These are phyloP conservation scores for Flueggea neowawraea DNA, from an alignment of 441 rosid species.

Conservation along the genomic window DNA sequence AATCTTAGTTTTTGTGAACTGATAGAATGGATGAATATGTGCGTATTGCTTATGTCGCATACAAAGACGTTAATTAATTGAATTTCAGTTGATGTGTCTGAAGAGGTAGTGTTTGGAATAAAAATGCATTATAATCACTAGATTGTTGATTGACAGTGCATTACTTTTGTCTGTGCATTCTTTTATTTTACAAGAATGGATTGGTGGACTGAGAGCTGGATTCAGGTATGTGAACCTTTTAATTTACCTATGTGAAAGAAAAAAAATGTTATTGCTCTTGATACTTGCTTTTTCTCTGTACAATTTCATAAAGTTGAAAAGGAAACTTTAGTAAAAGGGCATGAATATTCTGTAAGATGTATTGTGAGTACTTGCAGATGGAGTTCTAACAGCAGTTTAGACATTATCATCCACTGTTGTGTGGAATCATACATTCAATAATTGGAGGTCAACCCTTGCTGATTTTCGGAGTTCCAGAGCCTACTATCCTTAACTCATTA, in stretches of 20 bases:
- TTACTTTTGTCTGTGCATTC: too few relatives aligned
- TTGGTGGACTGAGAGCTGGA: constrained; percentile 75
- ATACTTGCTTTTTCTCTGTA: neutral
- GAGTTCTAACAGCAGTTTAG: constrained; percentile 92
- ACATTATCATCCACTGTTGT: constrained; percentile 86
- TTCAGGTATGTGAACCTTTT: constrained; percentile 40
- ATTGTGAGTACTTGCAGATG: constrained; percentile 42
- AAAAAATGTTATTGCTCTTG: neutral
- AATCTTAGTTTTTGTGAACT: neutral
- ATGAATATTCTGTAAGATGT: neutral
- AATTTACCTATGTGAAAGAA: neutral
- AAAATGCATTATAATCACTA: too few relatives aligned
- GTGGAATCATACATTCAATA: constrained; percentile 90
- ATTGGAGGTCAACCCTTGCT: constrained; percentile 92
- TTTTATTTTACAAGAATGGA: constrained; percentile 99
- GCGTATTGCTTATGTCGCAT: constrained; percentile 63
- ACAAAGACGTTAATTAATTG: constrained; percentile 58
- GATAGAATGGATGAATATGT: constrained; percentile 54
- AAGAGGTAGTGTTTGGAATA: too few relatives aligned
- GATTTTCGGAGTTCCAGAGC: constrained; percentile 95
- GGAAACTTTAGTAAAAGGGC: neutral
- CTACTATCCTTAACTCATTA: constrained; percentile 92
- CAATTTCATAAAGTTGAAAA: neutral
- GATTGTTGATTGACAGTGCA: too few relatives aligned
- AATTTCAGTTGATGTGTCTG: too few relatives aligned